A percentile compares a stretch with the other conserved stretches of the same genome.
Evolutionary conservation across 2,329 filamentous ascomycete species (phyloP).

Genomic region (Paecilomyces dactylethromorphus): DNA sequence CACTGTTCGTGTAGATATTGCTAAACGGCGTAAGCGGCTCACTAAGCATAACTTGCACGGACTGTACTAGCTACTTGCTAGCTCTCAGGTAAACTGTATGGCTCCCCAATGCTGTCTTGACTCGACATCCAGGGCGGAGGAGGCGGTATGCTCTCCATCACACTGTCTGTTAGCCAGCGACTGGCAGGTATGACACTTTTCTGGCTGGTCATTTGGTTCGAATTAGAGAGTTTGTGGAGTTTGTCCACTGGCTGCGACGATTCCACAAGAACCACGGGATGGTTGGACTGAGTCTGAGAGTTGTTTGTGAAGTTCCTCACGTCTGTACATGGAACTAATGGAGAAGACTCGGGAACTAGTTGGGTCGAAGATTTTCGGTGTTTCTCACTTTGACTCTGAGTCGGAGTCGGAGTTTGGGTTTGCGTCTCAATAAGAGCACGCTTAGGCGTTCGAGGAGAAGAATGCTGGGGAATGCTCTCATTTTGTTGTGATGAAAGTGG

Average conservation of each 20-base stretch:
- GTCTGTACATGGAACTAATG: conserved; percentile 15
- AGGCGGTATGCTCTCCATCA: conserved; percentile 39
- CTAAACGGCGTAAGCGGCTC: neutral
- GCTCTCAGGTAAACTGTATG: conserved; percentile 23
- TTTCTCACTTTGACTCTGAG: conserved; percentile 15
- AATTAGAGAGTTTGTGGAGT: conserved; percentile 2
- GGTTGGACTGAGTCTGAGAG: conserved; percentile 13
- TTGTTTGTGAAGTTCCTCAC: conserved; percentile 7
- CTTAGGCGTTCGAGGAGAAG: neutral
- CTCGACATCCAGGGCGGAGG: conserved; percentile 32
- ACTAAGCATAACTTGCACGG: neutral
- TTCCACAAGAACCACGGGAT: conserved; percentile 32
- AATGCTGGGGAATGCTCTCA: conserved; percentile 2
- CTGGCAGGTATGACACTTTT: conserved; percentile 22
- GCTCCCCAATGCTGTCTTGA: conserved; percentile 32
- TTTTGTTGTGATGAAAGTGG: conserved; percentile 4
- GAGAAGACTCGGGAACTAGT: conserved; percentile 36
- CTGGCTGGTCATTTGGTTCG: neutral
- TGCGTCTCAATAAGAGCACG: conserved; percentile 8
- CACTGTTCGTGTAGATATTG: neutral
- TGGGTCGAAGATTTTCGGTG: conserved; percentile 20
- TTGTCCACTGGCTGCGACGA: conserved; percentile 33
- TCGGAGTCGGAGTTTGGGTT: conserved; percentile 14
- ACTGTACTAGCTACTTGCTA: too few species aligned
- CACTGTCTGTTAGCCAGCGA: conserved; percentile 34